Conservation (phyloP, 208 protist genomes). For the Willaertia magna region DNA sequence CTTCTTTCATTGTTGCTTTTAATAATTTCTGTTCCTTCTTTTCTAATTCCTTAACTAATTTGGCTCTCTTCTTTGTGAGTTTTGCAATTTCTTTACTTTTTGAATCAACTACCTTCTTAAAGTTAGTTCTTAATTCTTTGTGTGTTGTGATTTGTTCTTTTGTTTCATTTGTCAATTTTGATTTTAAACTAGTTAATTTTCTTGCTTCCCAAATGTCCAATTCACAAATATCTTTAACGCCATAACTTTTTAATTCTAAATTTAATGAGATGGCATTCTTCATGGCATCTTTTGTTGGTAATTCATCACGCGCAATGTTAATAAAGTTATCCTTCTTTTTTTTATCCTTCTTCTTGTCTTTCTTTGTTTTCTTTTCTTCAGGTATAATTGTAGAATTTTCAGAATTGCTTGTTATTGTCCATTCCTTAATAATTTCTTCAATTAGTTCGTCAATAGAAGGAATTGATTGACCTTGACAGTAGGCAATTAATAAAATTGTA, state of each 20-base stretch:
- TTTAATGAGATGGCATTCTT: background rate
- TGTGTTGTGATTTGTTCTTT: background rate
- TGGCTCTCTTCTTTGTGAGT: background rate
- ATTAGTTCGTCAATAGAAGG: background rate
- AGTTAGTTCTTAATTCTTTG: background rate
- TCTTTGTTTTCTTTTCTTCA: too few relatives aligned
- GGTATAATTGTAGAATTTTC: too few relatives aligned
- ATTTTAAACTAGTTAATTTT: background rate
- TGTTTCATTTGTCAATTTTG: background rate
- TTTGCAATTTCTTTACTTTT: background rate
- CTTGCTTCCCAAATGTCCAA: background rate
- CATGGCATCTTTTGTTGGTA: background rate
- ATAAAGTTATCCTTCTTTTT: background rate
- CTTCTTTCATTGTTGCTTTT: background rate
- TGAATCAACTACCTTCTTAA: background rate
- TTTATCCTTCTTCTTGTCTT: background rate
- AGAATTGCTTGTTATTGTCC: too few relatives aligned
- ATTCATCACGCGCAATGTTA: too few relatives aligned
- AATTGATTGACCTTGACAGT: background rate
- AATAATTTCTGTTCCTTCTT: background rate
- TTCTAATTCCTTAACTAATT: background rate
- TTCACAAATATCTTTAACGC: background rate
- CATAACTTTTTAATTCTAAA: background rate
- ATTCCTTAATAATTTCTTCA: background rate
- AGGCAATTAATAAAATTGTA: background rate